Evolutionary conservation across 345 rosid species (phyloP), one percentile per base, ranked within the genome.

Genomic region (Fremontodendron californicum): DNA sequence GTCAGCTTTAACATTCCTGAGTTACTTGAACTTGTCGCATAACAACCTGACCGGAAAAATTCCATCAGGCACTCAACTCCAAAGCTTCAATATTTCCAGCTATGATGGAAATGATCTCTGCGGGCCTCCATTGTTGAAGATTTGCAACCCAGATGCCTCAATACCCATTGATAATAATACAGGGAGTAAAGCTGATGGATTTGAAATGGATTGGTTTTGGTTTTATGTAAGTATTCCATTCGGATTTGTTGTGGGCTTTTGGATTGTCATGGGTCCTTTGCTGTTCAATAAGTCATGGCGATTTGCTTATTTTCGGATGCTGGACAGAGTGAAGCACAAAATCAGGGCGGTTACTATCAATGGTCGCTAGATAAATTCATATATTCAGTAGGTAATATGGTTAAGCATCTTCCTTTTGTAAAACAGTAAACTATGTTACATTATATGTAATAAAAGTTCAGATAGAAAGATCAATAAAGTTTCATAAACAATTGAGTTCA

Each of bases 41-140:
- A 79, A 83, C 64, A 65, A 52, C 10, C 35, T 80, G n/a, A 10
- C 8, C 1, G 83, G 81, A 0, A 46, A 71, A 64, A 83, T 83
- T 15, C 82, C 84, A 0, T 21, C 27, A 10, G 72, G 78, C 45
- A 72, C 75, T 52, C 62, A 67, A 42, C 31, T 67, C 0, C 52
- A 66, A 8, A 66, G 71, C 10, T 39, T 66, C 13, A 3, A 67
- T 4, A 15, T 27, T 0, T 67, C 72, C 2, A 15, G 16, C 16
- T 67, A 19, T 21, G 52, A 25, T 9, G 72, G 72, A 11, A 67
- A 67, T 5, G 12, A 19, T 4, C 72, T 67, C 16, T 67, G 72
- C 25, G 52, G 72, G 3, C 72, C 72, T 67, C 72, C 52, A 23
- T 12, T 66, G 49, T 15, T 37, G 40, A 19, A 8, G 13, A 71